These are phyloP conservation scores for Diacronema lutheri DNA, from an alignment of 78 protist genomes.

Conservation along the genomic window DNA sequence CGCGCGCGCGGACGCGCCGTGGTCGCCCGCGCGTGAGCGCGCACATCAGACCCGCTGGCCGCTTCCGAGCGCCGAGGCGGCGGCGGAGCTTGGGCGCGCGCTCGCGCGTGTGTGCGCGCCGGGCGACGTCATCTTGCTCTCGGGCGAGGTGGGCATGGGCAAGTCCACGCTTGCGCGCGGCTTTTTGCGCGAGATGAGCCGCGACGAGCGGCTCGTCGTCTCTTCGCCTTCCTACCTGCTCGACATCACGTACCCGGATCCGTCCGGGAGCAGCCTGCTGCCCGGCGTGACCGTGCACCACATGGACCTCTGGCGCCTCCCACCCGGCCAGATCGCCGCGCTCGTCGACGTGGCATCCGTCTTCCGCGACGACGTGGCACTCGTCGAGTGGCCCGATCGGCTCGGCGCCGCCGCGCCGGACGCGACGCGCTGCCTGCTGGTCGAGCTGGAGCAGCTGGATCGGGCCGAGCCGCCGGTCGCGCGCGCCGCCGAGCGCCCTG, in stretches of 20 bases:
- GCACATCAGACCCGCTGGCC: too few species aligned
- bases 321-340: background rate
- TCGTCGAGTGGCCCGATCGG: conserved; percentile 22
- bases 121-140: conserved; percentile 11
- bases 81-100: too few species aligned
- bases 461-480: too few species aligned
- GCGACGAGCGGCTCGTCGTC: background rate
- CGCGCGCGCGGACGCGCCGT: too few species aligned
- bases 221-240: background rate
- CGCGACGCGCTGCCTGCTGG: background rate
- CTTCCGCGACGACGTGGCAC: background rate
- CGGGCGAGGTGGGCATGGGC: conserved; percentile 3
- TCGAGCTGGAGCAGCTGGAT: too few species aligned
- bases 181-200: background rate
- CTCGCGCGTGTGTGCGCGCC: too few species aligned
- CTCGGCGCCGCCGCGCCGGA: background rate
- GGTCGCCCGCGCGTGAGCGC: too few species aligned
- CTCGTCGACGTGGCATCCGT: background rate
- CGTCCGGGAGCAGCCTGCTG: background rate
- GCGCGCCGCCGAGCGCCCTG: too few species aligned
- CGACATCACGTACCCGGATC: conserved; percentile 10
- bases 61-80: too few species aligned
- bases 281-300: conserved; percentile 9
- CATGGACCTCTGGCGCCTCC: conserved; percentile 2
- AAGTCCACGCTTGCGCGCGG: background rate